Percentiles rank a stretch among this genome's conserved stretches.
Conservation (phyloP, 1,139 yeast genomes). For the Petasospora rhodanensis region DNA sequence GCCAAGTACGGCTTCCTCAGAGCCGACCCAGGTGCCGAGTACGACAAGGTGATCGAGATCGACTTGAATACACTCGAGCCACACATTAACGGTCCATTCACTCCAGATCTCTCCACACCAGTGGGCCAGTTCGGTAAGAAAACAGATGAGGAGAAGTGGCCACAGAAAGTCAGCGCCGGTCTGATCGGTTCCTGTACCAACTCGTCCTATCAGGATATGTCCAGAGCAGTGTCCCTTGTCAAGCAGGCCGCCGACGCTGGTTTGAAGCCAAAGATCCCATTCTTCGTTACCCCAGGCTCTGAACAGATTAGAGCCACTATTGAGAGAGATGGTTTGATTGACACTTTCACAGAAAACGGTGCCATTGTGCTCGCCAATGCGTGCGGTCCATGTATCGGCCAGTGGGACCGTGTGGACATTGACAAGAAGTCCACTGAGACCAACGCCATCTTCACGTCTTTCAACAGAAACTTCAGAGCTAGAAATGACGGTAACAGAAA, state of each 20-base stretch:
- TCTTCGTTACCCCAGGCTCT: conserved; percentile 97
- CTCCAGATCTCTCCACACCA: conserved; percentile 98
- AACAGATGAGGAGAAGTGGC: conserved; percentile 90
- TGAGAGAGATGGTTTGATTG: conserved; percentile 93
- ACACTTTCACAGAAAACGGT: conserved; percentile 87
- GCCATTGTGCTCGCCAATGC: conserved; percentile 97
- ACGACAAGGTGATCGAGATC: conserved; percentile 93
- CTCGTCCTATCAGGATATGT: conserved; percentile 98
- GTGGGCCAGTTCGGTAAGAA: conserved; percentile 87
- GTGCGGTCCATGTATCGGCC: conserved; percentile 99
- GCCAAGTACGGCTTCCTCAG: conserved; percentile 71
- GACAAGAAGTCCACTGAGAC: conserved; percentile 77
- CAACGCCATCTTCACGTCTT: conserved; percentile 96
- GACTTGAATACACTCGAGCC: conserved; percentile 96
- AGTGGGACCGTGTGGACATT: conserved; percentile 98
- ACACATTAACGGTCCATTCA: conserved; percentile 97
- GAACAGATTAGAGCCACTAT: conserved; percentile 99
- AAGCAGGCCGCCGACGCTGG: conserved; percentile 90
- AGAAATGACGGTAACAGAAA: conserved; percentile 98
- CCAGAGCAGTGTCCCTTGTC: conserved; percentile 93
- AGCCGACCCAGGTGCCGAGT: conserved; percentile 94
- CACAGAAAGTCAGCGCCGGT: conserved; percentile 90
- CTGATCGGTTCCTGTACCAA: conserved; percentile 98
- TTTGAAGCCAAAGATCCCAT: conserved; percentile 81
- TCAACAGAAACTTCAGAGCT: conserved; percentile 98